A percentile compares a stretch with the other conserved stretches of the same genome.
Conservation (phyloP, 257 asterid species). For the Solanum raphanifolium region DNA sequence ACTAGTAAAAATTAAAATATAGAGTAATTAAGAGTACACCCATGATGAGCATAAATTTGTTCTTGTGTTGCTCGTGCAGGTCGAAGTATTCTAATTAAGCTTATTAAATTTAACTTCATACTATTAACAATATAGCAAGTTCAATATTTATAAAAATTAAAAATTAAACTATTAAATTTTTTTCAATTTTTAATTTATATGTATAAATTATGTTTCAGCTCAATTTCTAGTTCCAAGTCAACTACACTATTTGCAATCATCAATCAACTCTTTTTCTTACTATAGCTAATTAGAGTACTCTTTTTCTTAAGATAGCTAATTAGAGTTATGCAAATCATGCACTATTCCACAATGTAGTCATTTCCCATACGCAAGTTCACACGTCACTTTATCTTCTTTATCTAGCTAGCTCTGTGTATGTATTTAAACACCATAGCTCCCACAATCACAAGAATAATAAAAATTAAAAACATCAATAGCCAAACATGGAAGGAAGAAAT, state of each 20-base stretch:
- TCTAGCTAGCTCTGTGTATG: neutral
- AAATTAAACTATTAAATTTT: neutral
- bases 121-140: neutral
- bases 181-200: too few relatives aligned
- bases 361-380: neutral
- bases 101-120: neutral
- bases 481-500: constrained; percentile 40
- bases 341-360: too few relatives aligned
- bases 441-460: neutral
- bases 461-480: neutral
- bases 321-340: neutral
- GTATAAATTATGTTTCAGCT: neutral
- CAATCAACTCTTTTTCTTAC: too few relatives aligned
- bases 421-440: neutral
- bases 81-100: too few relatives aligned
- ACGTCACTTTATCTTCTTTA: neutral
- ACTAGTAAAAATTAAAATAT: too few relatives aligned
- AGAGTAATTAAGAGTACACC: too few relatives aligned
- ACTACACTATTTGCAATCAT: neutral
- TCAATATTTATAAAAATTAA: neutral
- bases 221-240: neutral
- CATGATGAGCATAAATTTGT: too few relatives aligned
- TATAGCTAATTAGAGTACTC: neutral
- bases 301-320: neutral
- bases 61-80: too few relatives aligned